Conservation (phyloP, 495 filamentous ascomycete species). For the Penicillium silybi region DNA sequence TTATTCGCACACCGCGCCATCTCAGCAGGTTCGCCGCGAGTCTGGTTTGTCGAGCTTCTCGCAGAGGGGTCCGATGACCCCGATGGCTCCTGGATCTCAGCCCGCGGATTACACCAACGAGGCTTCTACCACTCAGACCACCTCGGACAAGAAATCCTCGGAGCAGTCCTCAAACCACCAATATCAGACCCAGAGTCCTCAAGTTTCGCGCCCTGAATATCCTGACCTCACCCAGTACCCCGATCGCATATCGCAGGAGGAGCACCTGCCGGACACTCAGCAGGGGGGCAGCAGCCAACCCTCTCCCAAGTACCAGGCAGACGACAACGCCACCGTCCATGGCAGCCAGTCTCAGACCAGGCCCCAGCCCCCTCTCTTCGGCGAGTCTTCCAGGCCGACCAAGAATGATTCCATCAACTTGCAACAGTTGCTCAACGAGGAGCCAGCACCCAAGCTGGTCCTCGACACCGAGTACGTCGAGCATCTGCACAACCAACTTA, state of each 20-base stretch:
- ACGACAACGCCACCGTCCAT: constrained; percentile 30
- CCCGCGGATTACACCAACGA: constrained; percentile 75
- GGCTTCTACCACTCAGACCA: constrained; percentile 78
- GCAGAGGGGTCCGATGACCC: constrained; percentile 69
- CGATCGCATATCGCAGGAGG: constrained; percentile 41
- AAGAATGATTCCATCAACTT: constrained; percentile 32
- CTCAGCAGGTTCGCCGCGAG: constrained; percentile 48
- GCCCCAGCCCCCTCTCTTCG: constrained; percentile 47
- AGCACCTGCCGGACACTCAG: constrained; percentile 45
- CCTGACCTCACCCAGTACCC: constrained; percentile 33
- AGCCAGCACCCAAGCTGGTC: constrained; percentile 43
- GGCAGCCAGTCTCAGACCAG: constrained; percentile 40
- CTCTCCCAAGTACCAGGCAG: constrained; percentile 21
- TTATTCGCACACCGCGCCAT: constrained; percentile 48
- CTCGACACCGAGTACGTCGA: constrained; percentile 54
- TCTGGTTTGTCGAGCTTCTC: constrained; percentile 51
- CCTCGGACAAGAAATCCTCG: constrained; percentile 68
- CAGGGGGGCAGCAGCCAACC: constrained; percentile 41
- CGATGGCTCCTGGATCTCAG: constrained; percentile 71
- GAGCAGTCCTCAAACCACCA: constrained; percentile 39
- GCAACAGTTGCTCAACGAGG: constrained; percentile 41
- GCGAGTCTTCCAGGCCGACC: constrained; percentile 28
- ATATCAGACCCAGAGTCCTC: constrained; percentile 57
- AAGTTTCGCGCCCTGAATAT: constrained; percentile 19
- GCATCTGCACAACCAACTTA: constrained; percentile 55